Conservation (phyloP, 371 early-diverging fungal species). For the Mortierella sp. region DNA sequence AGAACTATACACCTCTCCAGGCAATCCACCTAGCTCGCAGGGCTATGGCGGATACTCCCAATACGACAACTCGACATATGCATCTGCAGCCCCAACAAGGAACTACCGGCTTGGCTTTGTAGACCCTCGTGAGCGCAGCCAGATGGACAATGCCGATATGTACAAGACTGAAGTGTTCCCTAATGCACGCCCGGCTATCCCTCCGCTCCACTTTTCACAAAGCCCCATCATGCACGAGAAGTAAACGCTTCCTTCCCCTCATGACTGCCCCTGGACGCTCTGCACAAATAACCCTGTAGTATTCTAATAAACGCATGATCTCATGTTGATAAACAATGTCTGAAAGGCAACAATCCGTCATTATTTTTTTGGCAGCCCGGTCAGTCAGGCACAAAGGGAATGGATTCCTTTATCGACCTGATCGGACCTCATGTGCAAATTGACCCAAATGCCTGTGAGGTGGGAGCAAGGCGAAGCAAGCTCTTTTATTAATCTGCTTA, state of each 20-base stretch:
- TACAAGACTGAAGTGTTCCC: constrained; percentile 33
- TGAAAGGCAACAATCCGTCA: too few relatives aligned
- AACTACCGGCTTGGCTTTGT: constrained; percentile 48
- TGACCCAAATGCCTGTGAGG: not conserved
- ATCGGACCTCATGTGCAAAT: not conserved
- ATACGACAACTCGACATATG: constrained; percentile 37
- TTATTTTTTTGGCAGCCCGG: too few relatives aligned
- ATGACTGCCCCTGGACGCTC: not conserved
- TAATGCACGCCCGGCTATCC: constrained; percentile 10
- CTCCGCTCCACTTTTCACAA: constrained; percentile 36
- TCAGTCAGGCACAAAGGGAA: not conserved
- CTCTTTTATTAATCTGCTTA: not conserved
- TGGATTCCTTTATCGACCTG: not conserved
- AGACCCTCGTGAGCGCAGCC: constrained; percentile 43
- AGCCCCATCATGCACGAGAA: constrained; percentile 51
- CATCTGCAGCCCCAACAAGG: constrained; percentile 19
- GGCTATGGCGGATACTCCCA: constrained; percentile 14
- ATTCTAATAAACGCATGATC: not conserved
- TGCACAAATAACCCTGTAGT: not conserved
- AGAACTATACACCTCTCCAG: constrained; percentile 34
- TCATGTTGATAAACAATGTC: not conserved
- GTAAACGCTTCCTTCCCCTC: not conserved
- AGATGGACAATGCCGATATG: constrained; percentile 30
- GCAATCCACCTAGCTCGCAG: not conserved
- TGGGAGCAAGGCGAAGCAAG: not conserved